Conservation (phyloP, 192 early-diverging fungal genomes). For the Entomortierella lignicola region DNA sequence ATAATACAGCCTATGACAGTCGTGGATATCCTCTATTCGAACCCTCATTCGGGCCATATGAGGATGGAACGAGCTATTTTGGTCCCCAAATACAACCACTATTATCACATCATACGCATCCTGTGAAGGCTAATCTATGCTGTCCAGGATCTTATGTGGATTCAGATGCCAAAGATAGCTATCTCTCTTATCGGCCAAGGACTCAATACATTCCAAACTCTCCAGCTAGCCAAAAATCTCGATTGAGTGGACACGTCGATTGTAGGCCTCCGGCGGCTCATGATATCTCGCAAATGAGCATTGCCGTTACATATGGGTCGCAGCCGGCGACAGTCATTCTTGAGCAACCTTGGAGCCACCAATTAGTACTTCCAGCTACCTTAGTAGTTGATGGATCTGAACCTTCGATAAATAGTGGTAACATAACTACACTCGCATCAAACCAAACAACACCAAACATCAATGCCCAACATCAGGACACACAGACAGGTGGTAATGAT, state of each 20-base stretch:
- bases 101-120: neutral
- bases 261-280: too few relatives aligned
- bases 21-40: neutral
- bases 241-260: too few relatives aligned
- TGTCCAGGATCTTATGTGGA: neutral
- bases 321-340: neutral
- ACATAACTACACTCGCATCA: neutral
- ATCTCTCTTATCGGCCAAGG: neutral
- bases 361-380: neutral
- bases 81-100: neutral
- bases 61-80: neutral
- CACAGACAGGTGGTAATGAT: neutral
- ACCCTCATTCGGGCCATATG: neutral
- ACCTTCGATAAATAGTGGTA: neutral
- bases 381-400: neutral
- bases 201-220: too few relatives aligned
- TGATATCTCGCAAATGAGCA: too few relatives aligned
- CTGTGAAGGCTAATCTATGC: neutral
- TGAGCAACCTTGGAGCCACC: neutral
- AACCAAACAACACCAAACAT: neutral
- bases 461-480: neutral
- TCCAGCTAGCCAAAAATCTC: too few relatives aligned
- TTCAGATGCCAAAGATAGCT: neutral
- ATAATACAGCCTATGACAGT: neutral
- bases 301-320: too few relatives aligned